Conservation (phyloP, 177 flowering plant species). For the Telopea speciosissima region DNA sequence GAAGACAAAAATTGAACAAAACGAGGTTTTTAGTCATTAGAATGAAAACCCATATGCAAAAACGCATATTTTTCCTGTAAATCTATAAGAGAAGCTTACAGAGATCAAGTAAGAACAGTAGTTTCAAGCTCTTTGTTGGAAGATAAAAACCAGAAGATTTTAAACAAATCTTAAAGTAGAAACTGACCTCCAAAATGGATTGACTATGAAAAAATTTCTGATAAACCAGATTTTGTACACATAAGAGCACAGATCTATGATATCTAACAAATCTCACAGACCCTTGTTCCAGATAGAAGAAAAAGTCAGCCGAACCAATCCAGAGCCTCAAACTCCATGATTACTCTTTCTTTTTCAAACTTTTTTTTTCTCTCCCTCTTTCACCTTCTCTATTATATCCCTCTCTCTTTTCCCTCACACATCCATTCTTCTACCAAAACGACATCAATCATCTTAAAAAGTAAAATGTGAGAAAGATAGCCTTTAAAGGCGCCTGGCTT, state of each 20-base stretch:
- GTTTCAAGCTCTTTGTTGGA: too few species aligned
- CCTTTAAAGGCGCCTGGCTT: slow-evolving; percentile 22
- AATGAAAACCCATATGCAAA: neutral
- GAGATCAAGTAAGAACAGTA: too few species aligned
- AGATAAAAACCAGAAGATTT: too few species aligned
- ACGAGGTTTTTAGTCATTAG: neutral
- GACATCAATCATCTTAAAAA: slow-evolving; percentile 19
- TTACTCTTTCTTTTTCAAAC: neutral
- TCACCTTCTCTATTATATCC: too few species aligned
- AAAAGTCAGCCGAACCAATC: slow-evolving; percentile 8
- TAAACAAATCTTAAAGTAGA: neutral
- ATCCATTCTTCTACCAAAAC: slow-evolving; percentile 14
- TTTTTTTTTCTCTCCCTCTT: slow-evolving; percentile 10
- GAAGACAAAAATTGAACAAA: neutral
- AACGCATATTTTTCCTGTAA: neutral
- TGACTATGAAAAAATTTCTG: neutral
- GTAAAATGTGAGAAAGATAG: slow-evolving; percentile 18
- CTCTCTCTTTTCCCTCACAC: neutral
- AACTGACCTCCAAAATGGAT: neutral
- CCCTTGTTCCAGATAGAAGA: slow-evolving; percentile 4
- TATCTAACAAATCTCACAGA: slow-evolving; percentile 16
- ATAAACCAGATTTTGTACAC: slow-evolving; percentile 12
- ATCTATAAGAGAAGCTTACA: neutral
- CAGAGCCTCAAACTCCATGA: slow-evolving; percentile 16
- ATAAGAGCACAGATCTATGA: slow-evolving; percentile 11